These are phyloP conservation scores for Clarireedia homoeocarpa DNA, from an alignment of 2,329 filamentous ascomycete genomes.

Conservation along the genomic window DNA sequence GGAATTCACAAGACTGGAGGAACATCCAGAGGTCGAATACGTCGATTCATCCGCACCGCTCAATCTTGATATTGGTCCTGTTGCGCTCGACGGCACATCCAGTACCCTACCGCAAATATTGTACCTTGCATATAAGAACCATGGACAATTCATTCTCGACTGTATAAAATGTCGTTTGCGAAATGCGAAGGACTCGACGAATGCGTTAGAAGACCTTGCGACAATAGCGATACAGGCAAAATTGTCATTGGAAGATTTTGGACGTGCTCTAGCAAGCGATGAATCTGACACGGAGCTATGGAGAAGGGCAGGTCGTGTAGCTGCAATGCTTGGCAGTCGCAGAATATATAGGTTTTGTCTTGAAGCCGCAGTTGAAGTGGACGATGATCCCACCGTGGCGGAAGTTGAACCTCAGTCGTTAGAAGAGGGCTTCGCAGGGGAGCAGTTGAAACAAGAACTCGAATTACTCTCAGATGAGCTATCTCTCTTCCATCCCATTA, in stretches of 20 bases:
- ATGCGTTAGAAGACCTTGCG: constrained; percentile 32
- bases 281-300: constrained; percentile 61
- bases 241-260: constrained; percentile 48
- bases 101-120: constrained; percentile 83
- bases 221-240: constrained; percentile 27
- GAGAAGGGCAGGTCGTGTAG: constrained; percentile 51
- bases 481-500: constrained; percentile 51
- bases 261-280: constrained; percentile 53
- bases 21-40: constrained; percentile 42
- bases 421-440: constrained; percentile 55
- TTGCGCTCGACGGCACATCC: constrained; percentile 63
- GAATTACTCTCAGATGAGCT: constrained; percentile 46
- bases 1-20: constrained; percentile 68
- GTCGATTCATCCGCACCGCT: constrained; percentile 42
- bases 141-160: constrained; percentile 88
- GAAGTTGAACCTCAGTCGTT: constrained; percentile 56
- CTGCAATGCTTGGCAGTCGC: constrained; percentile 47
- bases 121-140: constrained; percentile 91
- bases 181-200: constrained; percentile 27
- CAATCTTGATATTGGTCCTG: constrained; percentile 47
- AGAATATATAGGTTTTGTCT: constrained; percentile 54
- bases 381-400: constrained; percentile 55
- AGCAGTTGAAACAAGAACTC: constrained; percentile 51
- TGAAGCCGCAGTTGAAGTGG: constrained; percentile 58
- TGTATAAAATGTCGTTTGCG: constrained; percentile 47